phyloP scores from a whole-genome alignment of 345 rosid species.

The Euphorbia pulcherrima region DNA sequence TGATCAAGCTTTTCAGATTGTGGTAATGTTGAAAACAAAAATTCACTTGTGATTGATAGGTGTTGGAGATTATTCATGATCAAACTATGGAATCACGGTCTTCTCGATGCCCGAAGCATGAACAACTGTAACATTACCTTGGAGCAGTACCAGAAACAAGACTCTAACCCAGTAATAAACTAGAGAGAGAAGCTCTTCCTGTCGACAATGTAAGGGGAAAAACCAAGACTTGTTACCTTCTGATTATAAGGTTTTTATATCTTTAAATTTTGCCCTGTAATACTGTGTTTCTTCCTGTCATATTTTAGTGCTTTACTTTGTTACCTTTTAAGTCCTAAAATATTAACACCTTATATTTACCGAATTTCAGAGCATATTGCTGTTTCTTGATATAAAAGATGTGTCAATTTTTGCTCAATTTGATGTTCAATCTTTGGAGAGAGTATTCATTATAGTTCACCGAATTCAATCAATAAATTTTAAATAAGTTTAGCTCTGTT shows the following conservation, averaged over 20 bases:
- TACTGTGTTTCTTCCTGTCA: neutral
- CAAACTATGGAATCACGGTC: slow-evolving; percentile 78
- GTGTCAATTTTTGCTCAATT: neutral
- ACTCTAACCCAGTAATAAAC: slow-evolving; percentile 27
- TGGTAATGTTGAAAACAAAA: neutral
- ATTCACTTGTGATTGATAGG: slow-evolving; percentile 36
- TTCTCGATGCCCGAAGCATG: slow-evolving; percentile 61
- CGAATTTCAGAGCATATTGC: neutral
- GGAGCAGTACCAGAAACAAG: slow-evolving; percentile 40
- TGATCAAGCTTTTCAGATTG: neutral
- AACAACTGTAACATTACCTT: slow-evolving; percentile 60
- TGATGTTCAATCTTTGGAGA: neutral
- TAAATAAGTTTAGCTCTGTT: too few species aligned
- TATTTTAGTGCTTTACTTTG: neutral
- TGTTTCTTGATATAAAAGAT: neutral
- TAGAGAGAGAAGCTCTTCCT: slow-evolving; percentile 13
- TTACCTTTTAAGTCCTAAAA: too few species aligned
- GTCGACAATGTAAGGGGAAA: neutral
- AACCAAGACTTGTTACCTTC: neutral
- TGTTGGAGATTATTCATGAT: slow-evolving; percentile 77
- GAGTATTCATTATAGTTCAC: too few species aligned
- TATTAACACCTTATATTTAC: neutral
- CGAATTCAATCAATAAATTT: too few species aligned
- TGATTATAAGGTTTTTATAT: too few species aligned
- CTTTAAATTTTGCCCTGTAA: too few species aligned